Evolutionary conservation across 441 rosid species (phyloP), one percentile per base, ranked within the genome.

Genomic region (Bocquillonia castaneifolia): DNA sequence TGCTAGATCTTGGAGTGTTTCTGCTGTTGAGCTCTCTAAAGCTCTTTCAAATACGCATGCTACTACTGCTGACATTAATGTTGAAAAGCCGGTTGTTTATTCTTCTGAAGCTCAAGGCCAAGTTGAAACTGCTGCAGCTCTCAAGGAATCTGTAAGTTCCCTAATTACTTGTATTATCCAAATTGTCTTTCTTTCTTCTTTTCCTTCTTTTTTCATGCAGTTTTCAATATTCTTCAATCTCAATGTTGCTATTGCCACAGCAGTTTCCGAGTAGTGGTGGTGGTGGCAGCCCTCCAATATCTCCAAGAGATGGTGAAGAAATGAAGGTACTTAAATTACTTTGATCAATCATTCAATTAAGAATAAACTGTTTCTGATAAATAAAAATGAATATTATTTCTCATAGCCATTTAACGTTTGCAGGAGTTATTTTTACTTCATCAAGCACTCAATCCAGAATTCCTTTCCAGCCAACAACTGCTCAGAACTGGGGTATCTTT

Each of bases 1-100:
- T 17, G 94, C 96, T 17, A 83, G 96, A 80, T 93, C 97, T 59
- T 89, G 94, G 98, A 89, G 97, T 74, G 75, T 93, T 31, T 91
- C 97, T 0, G 88, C 96, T 60, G 78, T 81, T 68, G 94, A 93
- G 78, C 89, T 91, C 66, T 87, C 97, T 0, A 93, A 70, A 75
- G 97, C 97, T 71, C 87, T 90, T 63, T 71, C 83, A 65, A 78
- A 44, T 64, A 77, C 79, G 5, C 79, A 74, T 51, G 23, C 12
- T 14, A 42, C 40, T 42, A 42, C 67, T 12, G 50, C 75, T 45
- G 22, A 74, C 3, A 54, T 34, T 2, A 59, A 65, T 0, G 65
- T 72, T 25, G 79, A 77, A 37, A 78, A 78, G 47, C 45, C 66
- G 14, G 26, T 81, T 20, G 52, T 68, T 34, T 29, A 60, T 52